phyloP scores from a whole-genome alignment of 202 grass and related monocot genomes.

The Schoenoplectus tabernaemontani region DNA sequence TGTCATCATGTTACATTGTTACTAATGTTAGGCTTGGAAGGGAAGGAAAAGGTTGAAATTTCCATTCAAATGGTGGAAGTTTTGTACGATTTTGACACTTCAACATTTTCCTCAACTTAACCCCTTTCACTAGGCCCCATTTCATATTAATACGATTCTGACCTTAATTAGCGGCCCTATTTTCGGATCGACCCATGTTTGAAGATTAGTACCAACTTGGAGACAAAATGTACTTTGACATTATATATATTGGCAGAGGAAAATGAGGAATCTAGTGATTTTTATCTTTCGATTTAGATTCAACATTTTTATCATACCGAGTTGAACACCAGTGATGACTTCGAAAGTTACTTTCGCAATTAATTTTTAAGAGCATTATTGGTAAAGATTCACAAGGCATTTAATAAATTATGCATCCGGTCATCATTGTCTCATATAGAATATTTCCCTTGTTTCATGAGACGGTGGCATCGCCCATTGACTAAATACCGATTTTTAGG shows the following conservation, averaged over 20 bases:
- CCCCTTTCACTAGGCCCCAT: not conserved
- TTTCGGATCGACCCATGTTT: not conserved
- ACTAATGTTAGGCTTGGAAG: too few species aligned
- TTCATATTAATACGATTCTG: not conserved
- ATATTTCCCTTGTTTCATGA: too few species aligned
- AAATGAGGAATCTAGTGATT: too few species aligned
- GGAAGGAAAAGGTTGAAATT: not conserved
- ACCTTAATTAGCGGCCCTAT: not conserved
- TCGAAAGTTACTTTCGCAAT: not conserved
- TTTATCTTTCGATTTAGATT: not conserved
- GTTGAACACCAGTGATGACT: too few species aligned
- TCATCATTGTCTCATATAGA: too few species aligned
- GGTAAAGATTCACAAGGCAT: too few species aligned
- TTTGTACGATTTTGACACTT: not conserved
- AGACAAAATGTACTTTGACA: not conserved
- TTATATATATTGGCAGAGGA: not conserved
- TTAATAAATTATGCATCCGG: too few species aligned
- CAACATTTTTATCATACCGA: too few species aligned
- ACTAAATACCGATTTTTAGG: too few species aligned
- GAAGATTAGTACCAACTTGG: not conserved
- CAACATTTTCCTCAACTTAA: not conserved
- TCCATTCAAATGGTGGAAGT: not conserved
- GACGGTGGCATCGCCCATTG: too few species aligned
- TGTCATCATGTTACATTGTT: too few species aligned
- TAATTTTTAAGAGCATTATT: too few species aligned